Base-by-base conservation (phyloP, 257 asterid species). In the Anisodus tanguticus region DNA sequence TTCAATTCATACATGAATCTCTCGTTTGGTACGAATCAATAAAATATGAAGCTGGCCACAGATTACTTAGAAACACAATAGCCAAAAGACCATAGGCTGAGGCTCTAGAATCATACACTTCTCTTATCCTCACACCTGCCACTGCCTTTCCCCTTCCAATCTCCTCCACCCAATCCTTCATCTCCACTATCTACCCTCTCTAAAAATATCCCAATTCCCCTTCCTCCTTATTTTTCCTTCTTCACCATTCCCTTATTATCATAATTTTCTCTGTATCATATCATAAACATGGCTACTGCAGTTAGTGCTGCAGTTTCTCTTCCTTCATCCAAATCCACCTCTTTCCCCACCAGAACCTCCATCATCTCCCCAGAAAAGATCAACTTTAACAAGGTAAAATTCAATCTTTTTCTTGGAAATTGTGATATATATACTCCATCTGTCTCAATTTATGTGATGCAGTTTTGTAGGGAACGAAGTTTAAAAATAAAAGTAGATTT, bases 261-360 rank as follows among this genome's bases (percentile, higher is more conserved):
- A 22, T 66, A 11, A 66, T 10, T 9, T 66, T 62, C 19, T 72
- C 22, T 31, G 5, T 68, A 68, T 70, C 31, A 4, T 83, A 17
- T 17, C 55, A 83, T 82, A 79, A 35, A 79, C 83, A 96, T 96
- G 99, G 98, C 98, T 87, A 88, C 99, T 90, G 94, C 98, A 83
- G 94, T 94, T 43, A 94, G 92, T 86, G 98, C 99, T 84, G 97
- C 99, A 88, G 98, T 93, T 70, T 89, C 97, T 83, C 95, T 94
- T 81, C 93, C 98, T 59, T 90, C 99, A 57, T 81, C 99, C 83
- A 90, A 92, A 71, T 90, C 98, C 54, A 16, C 94, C 81, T 88
- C 95, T 83, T 92, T 93, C 70, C 5, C 92, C 13, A 5, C 92
- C 60, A 92, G 94, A 92, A 87, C 92, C 80, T 89, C 95, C 77